Conservation (phyloP, 2,329 filamentous ascomycete species). For the Claviceps sp. region DNA sequence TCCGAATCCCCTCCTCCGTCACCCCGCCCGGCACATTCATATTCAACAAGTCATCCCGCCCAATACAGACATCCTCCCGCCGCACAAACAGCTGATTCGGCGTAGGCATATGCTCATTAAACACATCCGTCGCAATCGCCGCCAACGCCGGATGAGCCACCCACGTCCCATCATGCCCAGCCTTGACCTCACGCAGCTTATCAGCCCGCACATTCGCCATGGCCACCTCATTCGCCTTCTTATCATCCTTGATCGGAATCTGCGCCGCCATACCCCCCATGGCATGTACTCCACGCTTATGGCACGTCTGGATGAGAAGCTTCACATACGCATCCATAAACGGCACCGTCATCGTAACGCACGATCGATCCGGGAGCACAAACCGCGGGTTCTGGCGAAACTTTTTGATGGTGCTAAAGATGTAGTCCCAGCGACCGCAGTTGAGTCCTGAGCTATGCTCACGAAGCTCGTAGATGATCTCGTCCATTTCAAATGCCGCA, state of each 20-base stretch:
- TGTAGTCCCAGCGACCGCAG: conserved; percentile 99
- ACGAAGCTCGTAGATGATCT: conserved; percentile 98
- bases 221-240: conserved; percentile 78
- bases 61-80: conserved; percentile 77
- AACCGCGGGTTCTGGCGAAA: conserved; percentile 93
- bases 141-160: conserved; percentile 93
- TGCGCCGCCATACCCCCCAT: conserved; percentile 99
- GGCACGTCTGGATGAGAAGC: conserved; percentile 95
- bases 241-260: conserved; percentile 95
- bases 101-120: conserved; percentile 97
- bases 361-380: conserved; percentile 78
- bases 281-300: conserved; percentile 90
- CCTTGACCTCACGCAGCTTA: conserved; percentile 89
- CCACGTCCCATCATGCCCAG: conserved; percentile 94
- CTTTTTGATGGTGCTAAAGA: conserved; percentile 99
- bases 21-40: conserved; percentile 92
- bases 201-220: conserved; percentile 90
- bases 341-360: conserved; percentile 93
- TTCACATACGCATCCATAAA: conserved; percentile 98
- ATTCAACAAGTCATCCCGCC: conserved; percentile 83
- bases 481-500: conserved; percentile 98
- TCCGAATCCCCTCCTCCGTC: conserved; percentile 88
- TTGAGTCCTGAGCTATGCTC: conserved; percentile 95
- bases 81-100: conserved; percentile 91
- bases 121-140: conserved; percentile 75